Conservation (phyloP, 75 land plant genomes). For the Pseudotsuga menziesii region DNA sequence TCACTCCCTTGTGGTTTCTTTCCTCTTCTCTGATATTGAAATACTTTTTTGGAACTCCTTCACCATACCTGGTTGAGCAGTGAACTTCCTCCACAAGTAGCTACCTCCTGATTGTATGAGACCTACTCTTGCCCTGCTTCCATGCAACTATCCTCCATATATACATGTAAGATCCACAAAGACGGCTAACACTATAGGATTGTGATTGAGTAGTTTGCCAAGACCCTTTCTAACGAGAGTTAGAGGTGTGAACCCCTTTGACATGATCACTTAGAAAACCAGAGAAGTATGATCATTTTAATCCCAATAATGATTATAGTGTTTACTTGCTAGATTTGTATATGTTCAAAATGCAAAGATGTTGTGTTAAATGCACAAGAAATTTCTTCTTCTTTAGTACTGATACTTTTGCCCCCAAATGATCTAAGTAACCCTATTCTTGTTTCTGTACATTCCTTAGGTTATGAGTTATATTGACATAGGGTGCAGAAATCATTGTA, state of each 20-base stretch:
- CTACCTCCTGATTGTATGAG: too few relatives aligned
- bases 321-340: background rate
- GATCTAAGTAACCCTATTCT: background rate
- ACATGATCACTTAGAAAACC: background rate
- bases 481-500: background rate
- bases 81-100: too few relatives aligned
- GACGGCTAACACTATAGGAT: background rate
- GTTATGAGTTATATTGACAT: background rate
- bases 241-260: background rate
- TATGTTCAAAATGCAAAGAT: background rate
- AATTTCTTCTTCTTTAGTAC: background rate
- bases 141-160: background rate
- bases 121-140: too few relatives aligned
- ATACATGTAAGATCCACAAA: background rate
- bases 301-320: background rate
- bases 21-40: too few relatives aligned
- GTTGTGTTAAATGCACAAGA: background rate
- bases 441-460: background rate
- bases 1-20: too few relatives aligned
- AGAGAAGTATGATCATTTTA: too few relatives aligned
- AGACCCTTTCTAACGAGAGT: background rate
- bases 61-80: too few relatives aligned
- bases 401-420: background rate
- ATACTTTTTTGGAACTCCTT: too few relatives aligned
- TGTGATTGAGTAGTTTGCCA: background rate